Evolutionary conservation across 1,284 basidiomycete genomes (phyloP).

Genomic region (Porodaedalea pini): DNA sequence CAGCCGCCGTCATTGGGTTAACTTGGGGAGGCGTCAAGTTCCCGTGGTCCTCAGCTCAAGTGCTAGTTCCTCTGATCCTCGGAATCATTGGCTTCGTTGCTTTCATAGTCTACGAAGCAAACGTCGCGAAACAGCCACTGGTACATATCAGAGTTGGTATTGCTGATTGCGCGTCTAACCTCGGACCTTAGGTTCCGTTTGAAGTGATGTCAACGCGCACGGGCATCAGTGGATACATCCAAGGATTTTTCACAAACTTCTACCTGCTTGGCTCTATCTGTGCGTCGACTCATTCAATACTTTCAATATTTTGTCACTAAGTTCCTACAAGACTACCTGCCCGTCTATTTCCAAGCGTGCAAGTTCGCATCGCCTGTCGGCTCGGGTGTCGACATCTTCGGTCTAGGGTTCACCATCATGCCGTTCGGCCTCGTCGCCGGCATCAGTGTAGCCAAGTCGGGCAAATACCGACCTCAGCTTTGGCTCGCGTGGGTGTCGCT

Average conservation of each 20-base stretch:
- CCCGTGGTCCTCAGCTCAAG: slow-evolving; percentile 26
- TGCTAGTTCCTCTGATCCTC: slow-evolving; percentile 27
- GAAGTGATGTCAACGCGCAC: slow-evolving; percentile 27
- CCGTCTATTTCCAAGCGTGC: slow-evolving; percentile 47
- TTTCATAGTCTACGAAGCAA: slow-evolving; percentile 28
- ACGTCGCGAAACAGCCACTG: slow-evolving; percentile 25
- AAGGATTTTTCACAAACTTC: slow-evolving; percentile 23
- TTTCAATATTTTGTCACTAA: neutral
- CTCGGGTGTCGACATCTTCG: slow-evolving; percentile 41
- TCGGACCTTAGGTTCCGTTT: slow-evolving; percentile 28
- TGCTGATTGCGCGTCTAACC: neutral
- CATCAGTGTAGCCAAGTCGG: slow-evolving; percentile 27
- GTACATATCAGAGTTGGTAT: slow-evolving; percentile 15
- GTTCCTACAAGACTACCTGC: slow-evolving; percentile 28
- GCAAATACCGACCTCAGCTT: slow-evolving; percentile 36
- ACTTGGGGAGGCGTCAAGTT: slow-evolving; percentile 28
- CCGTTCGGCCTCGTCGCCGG: slow-evolving; percentile 33
- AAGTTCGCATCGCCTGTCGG: slow-evolving; percentile 39
- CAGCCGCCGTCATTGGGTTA: slow-evolving; percentile 23
- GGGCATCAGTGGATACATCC: slow-evolving; percentile 29
- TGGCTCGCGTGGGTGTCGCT: slow-evolving; percentile 38
- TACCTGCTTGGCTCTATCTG: slow-evolving; percentile 21
- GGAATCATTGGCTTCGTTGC: slow-evolving; percentile 25
- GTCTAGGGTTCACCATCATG: slow-evolving; percentile 32
- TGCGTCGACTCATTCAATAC: slow-evolving; percentile 12